Evolutionary conservation across 176 grass and related monocot genomes (phyloP), one percentile per base, ranked within the genome.

Genomic region (Otatea glauca): DNA sequence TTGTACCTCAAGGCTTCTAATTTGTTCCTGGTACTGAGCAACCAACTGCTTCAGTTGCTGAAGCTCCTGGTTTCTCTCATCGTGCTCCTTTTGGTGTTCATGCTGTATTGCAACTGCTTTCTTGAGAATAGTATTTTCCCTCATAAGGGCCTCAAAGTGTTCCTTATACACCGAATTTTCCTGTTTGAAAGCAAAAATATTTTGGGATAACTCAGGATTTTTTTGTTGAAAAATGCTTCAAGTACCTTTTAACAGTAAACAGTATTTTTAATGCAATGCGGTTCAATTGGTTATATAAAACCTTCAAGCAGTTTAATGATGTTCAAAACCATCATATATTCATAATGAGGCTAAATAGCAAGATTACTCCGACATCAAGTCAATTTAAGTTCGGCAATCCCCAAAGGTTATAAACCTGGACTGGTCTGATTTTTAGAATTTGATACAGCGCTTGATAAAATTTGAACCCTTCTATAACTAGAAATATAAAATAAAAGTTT

Each of bases 51-150:
- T 97, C 77, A 97, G 48, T 67, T 92, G 84, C 39, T 91, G 77
- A 76, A 91, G 48, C 69, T 97, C 92, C 76, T 89, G 82, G 32
- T 18, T 83, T 61, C 70, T 90, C 71, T 80, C 88, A 0, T 91
- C 90, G 5, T 91, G 75, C 69, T 94, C 92, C 58, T 92, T 92
- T 68, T 92, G 92, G 9, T 86, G 90, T 11, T 89, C 92, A 78
- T 94, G 74, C 72, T 94, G 92, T 56, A 97, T 94, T n/a, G 90
- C 56, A 58, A 94, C 83, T 6, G 90, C 94, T 81, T 81, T 87
- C 82, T 94, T 97, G n/a, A 97, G 86, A 79, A 94, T 87, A 74
- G 37, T 59, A 59, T 94, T 97, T 66, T 97, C 94, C 41, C 61
- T 80, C 9, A 83, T 39, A 5, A 89, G 29, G 27, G 51, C 65